phyloP scores from a whole-genome alignment of 2,329 filamentous ascomycete genomes.

The Colletotrichum eremochloae region DNA sequence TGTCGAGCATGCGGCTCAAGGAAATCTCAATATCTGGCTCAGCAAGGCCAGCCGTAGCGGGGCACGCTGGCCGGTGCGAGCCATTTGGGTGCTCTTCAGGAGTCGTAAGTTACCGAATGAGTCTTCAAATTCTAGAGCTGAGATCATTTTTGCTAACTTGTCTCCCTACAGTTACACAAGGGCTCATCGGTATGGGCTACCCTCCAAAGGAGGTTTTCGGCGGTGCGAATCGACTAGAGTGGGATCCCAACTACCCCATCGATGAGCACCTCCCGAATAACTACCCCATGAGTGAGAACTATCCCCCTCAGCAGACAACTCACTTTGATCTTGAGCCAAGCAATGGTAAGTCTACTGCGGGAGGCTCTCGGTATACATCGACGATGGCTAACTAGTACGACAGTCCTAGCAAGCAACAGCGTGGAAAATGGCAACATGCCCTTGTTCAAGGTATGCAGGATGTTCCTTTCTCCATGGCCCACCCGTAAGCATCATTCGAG shows the following conservation, averaged over 20 bases:
- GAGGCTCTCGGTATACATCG: too few species aligned
- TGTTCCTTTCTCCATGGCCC: background rate
- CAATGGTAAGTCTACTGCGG: conserved; percentile 46
- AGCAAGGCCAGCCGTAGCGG: conserved; percentile 26
- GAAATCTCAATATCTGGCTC: conserved; percentile 43
- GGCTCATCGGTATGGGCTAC: conserved; percentile 48
- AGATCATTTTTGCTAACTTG: conserved; percentile 17
- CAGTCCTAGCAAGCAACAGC: conserved; percentile 17
- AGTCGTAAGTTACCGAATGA: conserved; percentile 23
- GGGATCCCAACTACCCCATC: conserved; percentile 24
- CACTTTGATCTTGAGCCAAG: conserved; percentile 45
- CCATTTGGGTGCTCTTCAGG: conserved; percentile 36
- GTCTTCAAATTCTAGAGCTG: background rate
- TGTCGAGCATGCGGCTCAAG: conserved; percentile 47
- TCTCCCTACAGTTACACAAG: conserved; percentile 46
- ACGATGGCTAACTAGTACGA: conserved; percentile 1
- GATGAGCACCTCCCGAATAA: conserved; percentile 30
- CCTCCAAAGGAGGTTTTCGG: conserved; percentile 17
- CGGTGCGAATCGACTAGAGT: conserved; percentile 7
- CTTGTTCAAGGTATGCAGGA: conserved; percentile 34
- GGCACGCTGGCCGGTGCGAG: conserved; percentile 27
- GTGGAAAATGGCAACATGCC: conserved; percentile 11
- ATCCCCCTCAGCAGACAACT: conserved; percentile 35
- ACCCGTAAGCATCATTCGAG: background rate
- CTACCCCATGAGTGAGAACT: conserved; percentile 2